Evolutionary conservation across 2,329 filamentous ascomycete species (phyloP).

Genomic region (Penicillium sp.): DNA sequence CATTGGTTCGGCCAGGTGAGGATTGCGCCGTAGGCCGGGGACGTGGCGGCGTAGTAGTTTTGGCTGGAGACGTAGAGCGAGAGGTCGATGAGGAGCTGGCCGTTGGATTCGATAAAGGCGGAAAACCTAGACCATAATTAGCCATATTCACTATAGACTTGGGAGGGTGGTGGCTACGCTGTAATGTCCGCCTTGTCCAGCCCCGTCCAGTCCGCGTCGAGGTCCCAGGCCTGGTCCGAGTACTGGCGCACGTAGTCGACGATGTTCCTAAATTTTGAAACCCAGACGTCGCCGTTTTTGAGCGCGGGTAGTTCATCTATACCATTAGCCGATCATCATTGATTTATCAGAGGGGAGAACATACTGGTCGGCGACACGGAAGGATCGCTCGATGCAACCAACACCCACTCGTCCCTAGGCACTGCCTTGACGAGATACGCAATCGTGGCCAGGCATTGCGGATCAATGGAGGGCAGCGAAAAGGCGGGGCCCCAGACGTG

Average conservation of each 20-base stretch:
- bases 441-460: constrained; percentile 81
- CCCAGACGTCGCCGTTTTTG: constrained; percentile 51
- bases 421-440: constrained; percentile 67
- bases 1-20: constrained; percentile 87
- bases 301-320: constrained; percentile 57
- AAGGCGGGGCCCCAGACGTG: constrained; percentile 91
- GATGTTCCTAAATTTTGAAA: constrained; percentile 53
- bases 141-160: background rate
- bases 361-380: constrained; percentile 67
- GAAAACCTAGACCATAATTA: constrained; percentile 35
- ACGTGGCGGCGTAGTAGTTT: constrained; percentile 75
- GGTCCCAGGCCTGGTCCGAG: constrained; percentile 47
- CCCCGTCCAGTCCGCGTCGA: constrained; percentile 42
- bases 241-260: constrained; percentile 47
- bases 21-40: constrained; percentile 74
- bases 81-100: constrained; percentile 75
- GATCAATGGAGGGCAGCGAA: constrained; percentile 81
- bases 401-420: constrained; percentile 59
- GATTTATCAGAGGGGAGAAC: constrained; percentile 25
- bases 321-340: background rate
- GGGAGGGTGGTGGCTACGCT: constrained; percentile 37
- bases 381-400: constrained; percentile 71
- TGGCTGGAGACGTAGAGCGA: constrained; percentile 85
- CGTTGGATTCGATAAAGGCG: constrained; percentile 69
- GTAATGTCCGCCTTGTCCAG: constrained; percentile 46